phyloP scores from a whole-genome alignment of 345 rosid genomes.

The Erucastrum elatum region DNA sequence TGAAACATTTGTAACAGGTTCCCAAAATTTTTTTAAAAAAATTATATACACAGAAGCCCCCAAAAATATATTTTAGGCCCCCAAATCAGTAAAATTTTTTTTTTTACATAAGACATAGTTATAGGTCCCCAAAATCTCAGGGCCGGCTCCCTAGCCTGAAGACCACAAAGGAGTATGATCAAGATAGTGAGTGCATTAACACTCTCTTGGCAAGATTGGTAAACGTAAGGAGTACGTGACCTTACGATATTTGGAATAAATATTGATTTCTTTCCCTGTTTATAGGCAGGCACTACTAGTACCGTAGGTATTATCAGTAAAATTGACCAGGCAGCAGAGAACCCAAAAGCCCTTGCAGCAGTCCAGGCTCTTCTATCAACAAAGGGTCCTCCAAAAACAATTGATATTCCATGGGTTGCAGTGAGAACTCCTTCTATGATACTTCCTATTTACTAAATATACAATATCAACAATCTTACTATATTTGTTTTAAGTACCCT shows the following conservation, averaged over 20 bases:
- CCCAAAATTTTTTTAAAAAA: no score
- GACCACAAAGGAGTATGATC: conserved; percentile 83
- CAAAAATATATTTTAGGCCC: no score
- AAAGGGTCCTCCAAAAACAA: neutral
- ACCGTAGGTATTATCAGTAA: conserved; percentile 63
- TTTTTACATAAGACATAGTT: no score
- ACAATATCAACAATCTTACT: no score
- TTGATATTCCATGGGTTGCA: conserved; percentile 1
- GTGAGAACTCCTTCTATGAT: neutral
- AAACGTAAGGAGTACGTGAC: neutral
- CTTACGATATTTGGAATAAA: neutral
- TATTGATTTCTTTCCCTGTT: neutral
- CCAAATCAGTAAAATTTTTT: no score
- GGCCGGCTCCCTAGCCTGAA: no score
- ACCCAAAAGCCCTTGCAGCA: neutral
- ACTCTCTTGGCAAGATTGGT: no score
- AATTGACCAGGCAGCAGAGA: conserved; percentile 45
- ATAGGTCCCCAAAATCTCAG: no score
- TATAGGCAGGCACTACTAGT: conserved; percentile 78
- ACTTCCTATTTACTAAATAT: no score
- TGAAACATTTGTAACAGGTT: no score
- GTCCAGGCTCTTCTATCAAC: conserved; percentile 1
- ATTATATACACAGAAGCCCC: no score
- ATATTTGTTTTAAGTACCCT: no score
- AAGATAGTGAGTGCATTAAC: conserved; percentile 38